A percentile compares a stretch with the other conserved stretches of the same genome.
Evolutionary conservation across 176 grass and related monocot species (phyloP).

Genomic region (Raddia guianensis): DNA sequence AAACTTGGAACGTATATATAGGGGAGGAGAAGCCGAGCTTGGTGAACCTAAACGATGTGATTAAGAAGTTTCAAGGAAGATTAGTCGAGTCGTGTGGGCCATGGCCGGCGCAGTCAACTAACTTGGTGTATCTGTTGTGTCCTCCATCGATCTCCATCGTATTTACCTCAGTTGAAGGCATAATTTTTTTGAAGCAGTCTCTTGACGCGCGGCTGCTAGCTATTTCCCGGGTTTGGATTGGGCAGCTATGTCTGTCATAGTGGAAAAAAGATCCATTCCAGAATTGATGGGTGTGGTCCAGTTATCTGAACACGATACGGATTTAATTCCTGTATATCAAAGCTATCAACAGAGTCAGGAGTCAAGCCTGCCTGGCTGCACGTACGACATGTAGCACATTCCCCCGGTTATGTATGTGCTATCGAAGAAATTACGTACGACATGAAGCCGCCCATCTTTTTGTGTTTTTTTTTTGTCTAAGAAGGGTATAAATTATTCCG

Average conservation of each 20-base stretch:
- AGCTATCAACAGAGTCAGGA: no score
- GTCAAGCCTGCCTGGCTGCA: no score
- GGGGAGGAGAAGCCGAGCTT: neutral
- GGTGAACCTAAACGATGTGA: neutral
- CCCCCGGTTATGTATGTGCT: no score
- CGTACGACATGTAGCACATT: no score
- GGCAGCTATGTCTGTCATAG: neutral
- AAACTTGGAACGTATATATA: conserved; percentile 44
- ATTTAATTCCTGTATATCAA: neutral
- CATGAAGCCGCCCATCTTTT: no score
- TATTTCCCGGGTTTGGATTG: neutral
- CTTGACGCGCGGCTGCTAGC: neutral
- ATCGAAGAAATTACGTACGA: no score
- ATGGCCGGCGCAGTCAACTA: conserved; percentile 9
- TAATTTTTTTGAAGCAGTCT: conserved; percentile 36
- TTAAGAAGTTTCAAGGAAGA: conserved; percentile 15
- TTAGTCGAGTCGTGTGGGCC: neutral
- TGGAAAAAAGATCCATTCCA: neutral
- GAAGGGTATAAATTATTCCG: no score
- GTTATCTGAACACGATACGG: neutral
- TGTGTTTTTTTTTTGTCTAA: no score
- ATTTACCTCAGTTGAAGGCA: conserved; percentile 35
- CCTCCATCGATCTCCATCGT: neutral
- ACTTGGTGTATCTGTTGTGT: neutral
- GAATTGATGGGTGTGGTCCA: neutral